phyloP scores from a whole-genome alignment of 1,284 basidiomycete genomes.

The Erythrobasidium hasegawianum region DNA sequence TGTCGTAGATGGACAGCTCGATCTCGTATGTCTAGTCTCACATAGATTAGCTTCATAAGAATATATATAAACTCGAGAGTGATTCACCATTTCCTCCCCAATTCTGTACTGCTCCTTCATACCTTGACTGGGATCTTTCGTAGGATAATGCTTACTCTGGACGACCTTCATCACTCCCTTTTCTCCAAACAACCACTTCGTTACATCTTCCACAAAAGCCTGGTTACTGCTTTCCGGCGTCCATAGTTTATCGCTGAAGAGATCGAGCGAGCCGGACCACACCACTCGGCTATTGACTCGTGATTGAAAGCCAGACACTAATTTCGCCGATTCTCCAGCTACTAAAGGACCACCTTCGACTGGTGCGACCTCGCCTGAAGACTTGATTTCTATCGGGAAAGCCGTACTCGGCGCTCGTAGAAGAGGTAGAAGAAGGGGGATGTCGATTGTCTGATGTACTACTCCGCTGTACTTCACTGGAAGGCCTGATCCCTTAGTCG shows the following conservation, averaged over 20 bases:
- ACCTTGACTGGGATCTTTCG: slow-evolving; percentile 55
- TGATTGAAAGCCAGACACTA: slow-evolving; percentile 88
- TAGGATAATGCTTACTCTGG: slow-evolving; percentile 60
- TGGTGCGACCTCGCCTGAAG: slow-evolving; percentile 56
- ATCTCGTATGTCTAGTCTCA: slow-evolving; percentile 74
- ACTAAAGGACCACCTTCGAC: slow-evolving; percentile 66
- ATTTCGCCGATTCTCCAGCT: slow-evolving; percentile 67
- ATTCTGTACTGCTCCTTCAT: slow-evolving; percentile 65
- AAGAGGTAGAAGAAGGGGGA: slow-evolving; percentile 75
- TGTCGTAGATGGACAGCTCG: slow-evolving; percentile 65
- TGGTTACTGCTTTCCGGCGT: slow-evolving; percentile 63
- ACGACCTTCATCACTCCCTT: slow-evolving; percentile 74
- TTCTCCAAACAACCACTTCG: slow-evolving; percentile 89
- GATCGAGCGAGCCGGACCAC: slow-evolving; percentile 74
- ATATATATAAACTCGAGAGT: too few species aligned
- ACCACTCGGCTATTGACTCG: slow-evolving; percentile 69
- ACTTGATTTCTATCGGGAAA: slow-evolving; percentile 46
- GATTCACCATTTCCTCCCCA: slow-evolving; percentile 78
- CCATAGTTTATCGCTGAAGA: slow-evolving; percentile 59
- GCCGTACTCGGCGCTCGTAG: slow-evolving; percentile 63
- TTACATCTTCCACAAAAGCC: slow-evolving; percentile 68
- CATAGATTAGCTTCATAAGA: too few species aligned
- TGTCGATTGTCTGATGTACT: slow-evolving; percentile 62
- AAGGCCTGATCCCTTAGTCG: slow-evolving; percentile 53
- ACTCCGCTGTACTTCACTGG: slow-evolving; percentile 70